phyloP scores from a whole-genome alignment of 352 stramenopile genomes.

The Phytophthora chlamydospora region DNA sequence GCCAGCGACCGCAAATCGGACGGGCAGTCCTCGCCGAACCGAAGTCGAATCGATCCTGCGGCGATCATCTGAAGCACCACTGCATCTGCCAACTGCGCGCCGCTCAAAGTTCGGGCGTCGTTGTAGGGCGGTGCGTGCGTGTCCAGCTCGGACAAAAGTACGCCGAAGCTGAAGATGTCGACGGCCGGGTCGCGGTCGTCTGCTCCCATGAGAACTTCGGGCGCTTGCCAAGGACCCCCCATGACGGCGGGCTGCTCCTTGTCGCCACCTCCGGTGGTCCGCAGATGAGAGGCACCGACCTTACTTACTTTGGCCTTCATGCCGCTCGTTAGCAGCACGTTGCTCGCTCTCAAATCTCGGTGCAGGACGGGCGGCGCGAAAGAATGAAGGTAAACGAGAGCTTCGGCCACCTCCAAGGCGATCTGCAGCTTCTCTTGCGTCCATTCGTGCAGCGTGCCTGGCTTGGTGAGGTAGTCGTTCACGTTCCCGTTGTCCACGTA shows the following conservation, averaged over 20 bases:
- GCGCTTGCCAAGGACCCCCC: conserved; percentile 38
- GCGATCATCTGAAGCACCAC: conserved; percentile 50
- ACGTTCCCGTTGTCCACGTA: conserved; percentile 67
- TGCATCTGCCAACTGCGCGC: conserved; percentile 32
- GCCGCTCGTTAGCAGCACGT: conserved; percentile 45
- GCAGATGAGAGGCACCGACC: conserved; percentile 22
- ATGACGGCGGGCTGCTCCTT: conserved; percentile 20
- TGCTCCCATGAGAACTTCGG: conserved; percentile 45
- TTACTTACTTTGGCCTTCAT: conserved; percentile 40
- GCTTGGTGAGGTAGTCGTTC: conserved; percentile 37
- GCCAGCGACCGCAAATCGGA: conserved; percentile 41
- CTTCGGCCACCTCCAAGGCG: conserved; percentile 54
- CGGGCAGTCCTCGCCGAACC: conserved; percentile 41
- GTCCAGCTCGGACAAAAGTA: conserved; percentile 50
- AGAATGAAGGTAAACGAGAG: conserved; percentile 64
- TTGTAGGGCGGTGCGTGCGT: conserved; percentile 50
- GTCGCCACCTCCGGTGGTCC: conserved; percentile 2
- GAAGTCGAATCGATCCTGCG: conserved; percentile 31
- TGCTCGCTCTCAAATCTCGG: conserved; percentile 59
- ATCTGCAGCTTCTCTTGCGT: conserved; percentile 40
- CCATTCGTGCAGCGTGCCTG: conserved; percentile 37
- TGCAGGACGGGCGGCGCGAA: conserved; percentile 56
- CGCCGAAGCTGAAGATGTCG: conserved; percentile 50
- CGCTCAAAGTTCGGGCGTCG: conserved; percentile 27
- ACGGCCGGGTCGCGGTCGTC: conserved; percentile 32